These are phyloP conservation scores for Ophiocordyceps unilateralis DNA, from an alignment of 2,329 filamentous ascomycete genomes.

Conservation along the genomic window DNA sequence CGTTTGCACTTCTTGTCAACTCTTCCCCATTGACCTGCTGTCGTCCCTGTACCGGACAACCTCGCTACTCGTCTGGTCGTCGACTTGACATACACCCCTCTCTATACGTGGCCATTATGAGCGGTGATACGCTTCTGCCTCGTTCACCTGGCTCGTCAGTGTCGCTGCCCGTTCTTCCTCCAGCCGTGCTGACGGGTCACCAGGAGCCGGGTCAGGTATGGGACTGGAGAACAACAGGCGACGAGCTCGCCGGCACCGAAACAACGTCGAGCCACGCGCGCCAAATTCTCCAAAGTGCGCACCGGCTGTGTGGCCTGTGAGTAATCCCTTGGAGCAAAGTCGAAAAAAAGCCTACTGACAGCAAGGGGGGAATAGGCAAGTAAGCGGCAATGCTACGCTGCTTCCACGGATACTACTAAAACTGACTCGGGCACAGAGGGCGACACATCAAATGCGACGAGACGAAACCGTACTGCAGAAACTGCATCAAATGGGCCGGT, in stretches of 20 bases:
- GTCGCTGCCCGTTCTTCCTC: too few species aligned
- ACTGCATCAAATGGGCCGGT: slow-evolving; percentile 18
- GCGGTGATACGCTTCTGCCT: neutral
- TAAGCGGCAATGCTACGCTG: slow-evolving; percentile 2
- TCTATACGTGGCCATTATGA: neutral
- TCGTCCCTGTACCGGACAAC: neutral
- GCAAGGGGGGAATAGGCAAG: slow-evolving; percentile 9
- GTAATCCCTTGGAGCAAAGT: too few species aligned
- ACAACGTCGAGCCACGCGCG: slow-evolving; percentile 7
- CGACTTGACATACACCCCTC: too few species aligned
- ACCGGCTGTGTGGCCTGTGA: slow-evolving; percentile 16
- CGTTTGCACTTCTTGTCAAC: too few species aligned
- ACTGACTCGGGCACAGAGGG: slow-evolving; percentile 7
- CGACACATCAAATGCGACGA: slow-evolving; percentile 20
- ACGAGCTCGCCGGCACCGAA: slow-evolving; percentile 4
- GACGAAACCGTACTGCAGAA: slow-evolving; percentile 15
- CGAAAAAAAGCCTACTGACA: too few species aligned
- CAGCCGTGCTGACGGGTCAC: too few species aligned
- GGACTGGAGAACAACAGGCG: neutral
- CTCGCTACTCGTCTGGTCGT: too few species aligned
- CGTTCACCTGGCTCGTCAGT: neutral
- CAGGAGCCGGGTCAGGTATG: too few species aligned
- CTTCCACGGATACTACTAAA: neutral
- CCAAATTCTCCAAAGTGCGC: slow-evolving; percentile 14
- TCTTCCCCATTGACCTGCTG: neutral